Evolutionary conservation across 2,329 filamentous ascomycete species (phyloP).

Genomic region (Malbranchea zuffiana): DNA sequence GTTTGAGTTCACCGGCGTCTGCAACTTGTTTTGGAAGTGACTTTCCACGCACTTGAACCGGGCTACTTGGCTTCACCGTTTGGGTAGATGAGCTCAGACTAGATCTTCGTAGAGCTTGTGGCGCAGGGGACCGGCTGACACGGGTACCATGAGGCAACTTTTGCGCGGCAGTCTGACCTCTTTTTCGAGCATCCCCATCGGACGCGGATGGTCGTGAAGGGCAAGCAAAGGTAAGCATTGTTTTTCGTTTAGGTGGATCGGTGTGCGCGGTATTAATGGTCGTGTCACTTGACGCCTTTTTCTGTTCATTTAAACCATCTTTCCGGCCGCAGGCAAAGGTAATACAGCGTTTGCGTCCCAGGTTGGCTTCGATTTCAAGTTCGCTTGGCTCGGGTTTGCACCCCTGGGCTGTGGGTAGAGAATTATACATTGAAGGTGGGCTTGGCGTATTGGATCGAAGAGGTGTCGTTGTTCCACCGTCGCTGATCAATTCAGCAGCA

Average conservation of each 20-base stretch:
- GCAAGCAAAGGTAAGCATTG: conserved; percentile 39
- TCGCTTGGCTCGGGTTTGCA: conserved; percentile 35
- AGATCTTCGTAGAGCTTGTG: conserved; percentile 12
- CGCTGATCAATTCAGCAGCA: conserved; percentile 86
- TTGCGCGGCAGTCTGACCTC: conserved; percentile 22
- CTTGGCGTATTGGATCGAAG: conserved; percentile 81
- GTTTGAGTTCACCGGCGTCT: conserved; percentile 27
- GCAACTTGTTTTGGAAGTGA: conserved; percentile 1
- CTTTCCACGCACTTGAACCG: too few species aligned
- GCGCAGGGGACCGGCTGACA: conserved; percentile 32
- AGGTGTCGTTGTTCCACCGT: conserved; percentile 81
- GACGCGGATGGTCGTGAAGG: conserved; percentile 27
- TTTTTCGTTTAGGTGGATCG: conserved; percentile 33
- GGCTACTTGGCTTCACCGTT: neutral
- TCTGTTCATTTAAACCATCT: conserved; percentile 30
- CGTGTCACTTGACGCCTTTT: conserved; percentile 24
- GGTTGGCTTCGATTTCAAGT: conserved; percentile 49
- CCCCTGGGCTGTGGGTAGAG: conserved; percentile 15
- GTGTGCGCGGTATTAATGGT: conserved; percentile 17
- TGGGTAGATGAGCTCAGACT: neutral
- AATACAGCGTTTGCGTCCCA: conserved; percentile 76
- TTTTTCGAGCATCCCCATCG: conserved; percentile 12
- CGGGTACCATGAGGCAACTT: conserved; percentile 21
- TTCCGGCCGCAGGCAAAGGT: conserved; percentile 77
- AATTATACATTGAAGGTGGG: conserved; percentile 51